These are phyloP conservation scores for Dactylorhiza incarnata DNA, from an alignment of 106 monocot species.

Conservation along the genomic window DNA sequence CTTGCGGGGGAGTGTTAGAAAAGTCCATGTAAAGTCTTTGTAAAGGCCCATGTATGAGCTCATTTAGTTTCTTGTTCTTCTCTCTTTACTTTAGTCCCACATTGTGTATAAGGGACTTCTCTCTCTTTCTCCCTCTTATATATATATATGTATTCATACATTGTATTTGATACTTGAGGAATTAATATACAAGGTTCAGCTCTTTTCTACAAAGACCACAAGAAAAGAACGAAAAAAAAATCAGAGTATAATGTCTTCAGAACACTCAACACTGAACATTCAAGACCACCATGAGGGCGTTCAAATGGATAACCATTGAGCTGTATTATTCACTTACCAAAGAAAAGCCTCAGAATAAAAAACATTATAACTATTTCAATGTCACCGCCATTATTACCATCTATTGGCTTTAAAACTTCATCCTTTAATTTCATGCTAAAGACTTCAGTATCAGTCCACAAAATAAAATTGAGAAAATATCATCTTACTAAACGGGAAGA, in stretches of 20 bases:
- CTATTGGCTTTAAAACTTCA: neutral
- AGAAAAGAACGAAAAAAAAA: neutral
- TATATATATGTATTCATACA: too few species aligned
- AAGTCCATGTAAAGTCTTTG: too few species aligned
- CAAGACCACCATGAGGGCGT: neutral
- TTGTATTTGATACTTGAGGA: too few species aligned
- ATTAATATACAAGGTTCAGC: too few species aligned
- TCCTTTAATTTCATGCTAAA: neutral
- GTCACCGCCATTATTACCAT: neutral
- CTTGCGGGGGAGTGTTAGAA: too few species aligned
- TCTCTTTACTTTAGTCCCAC: too few species aligned
- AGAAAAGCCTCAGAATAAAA: neutral
- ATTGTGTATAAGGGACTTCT: too few species aligned
- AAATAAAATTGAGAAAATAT: neutral
- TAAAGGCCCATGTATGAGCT: too few species aligned
- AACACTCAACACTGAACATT: neutral
- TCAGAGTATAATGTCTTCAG: neutral
- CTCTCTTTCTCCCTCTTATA: too few species aligned
- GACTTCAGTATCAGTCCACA: neutral
- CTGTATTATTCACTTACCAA: neutral
- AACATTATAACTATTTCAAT: neutral
- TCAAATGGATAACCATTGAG: neutral
- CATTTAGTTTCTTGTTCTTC: too few species aligned
- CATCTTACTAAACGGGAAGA: neutral
- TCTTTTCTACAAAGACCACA: too few species aligned